Evolutionary conservation across 768 basidiomycete genomes (phyloP).

Genomic region (Boletus pseudopeckii): DNA sequence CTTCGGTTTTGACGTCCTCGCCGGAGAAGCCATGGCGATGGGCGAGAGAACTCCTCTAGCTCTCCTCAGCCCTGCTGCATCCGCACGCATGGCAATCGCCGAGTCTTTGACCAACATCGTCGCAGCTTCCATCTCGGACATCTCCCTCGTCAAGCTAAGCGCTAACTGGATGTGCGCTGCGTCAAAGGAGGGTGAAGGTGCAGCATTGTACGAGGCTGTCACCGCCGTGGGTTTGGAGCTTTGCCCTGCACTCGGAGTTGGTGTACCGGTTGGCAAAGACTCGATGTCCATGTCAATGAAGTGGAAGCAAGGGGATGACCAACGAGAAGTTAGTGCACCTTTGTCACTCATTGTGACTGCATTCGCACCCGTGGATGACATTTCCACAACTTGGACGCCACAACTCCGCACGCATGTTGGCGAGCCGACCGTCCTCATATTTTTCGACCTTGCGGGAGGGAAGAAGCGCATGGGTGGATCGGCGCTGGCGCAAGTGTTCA

Average conservation of each 20-base stretch:
- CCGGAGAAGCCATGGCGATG: constrained; percentile 98
- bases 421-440: constrained; percentile 71
- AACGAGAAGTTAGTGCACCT: constrained; percentile 85
- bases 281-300: constrained; percentile 99
- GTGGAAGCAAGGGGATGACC: constrained; percentile 63
- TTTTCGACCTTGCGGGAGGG: constrained; percentile 85
- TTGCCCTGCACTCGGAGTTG: constrained; percentile 88
- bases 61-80: constrained; percentile 80
- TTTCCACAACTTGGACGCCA: constrained; percentile 89
- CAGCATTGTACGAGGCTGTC: constrained; percentile 85
- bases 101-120: constrained; percentile 91
- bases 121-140: constrained; percentile 68
- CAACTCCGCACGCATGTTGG: constrained; percentile 63
- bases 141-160: constrained; percentile 85
- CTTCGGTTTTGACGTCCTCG: constrained; percentile 82
- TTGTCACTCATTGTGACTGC: constrained; percentile 93
- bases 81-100: constrained; percentile 93
- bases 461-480: constrained; percentile 87
- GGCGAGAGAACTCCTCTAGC: constrained; percentile 96
- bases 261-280: constrained; percentile 98
- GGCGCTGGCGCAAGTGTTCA: constrained; percentile 94
- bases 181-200: constrained; percentile 83
- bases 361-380: constrained; percentile 81
- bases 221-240: constrained; percentile 89
- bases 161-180: constrained; percentile 99